Evolutionary conservation across 176 grass and related monocot genomes (phyloP).

Genomic region (Elaeis guineensis): DNA sequence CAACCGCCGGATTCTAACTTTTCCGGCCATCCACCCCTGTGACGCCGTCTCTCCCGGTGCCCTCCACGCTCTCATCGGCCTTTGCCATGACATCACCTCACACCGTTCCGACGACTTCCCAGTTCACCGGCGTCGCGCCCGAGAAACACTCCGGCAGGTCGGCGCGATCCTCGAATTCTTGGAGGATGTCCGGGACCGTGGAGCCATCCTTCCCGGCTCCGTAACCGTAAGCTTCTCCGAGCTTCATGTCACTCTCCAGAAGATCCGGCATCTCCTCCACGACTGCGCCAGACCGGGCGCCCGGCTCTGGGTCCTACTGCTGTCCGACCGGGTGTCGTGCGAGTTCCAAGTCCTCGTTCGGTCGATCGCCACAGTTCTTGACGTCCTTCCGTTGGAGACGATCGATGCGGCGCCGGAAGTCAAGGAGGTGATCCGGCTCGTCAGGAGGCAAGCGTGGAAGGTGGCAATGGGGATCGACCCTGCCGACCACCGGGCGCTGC

Average conservation of each 20-base stretch:
- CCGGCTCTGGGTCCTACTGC: conserved; percentile 58
- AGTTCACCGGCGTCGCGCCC: conserved; percentile 35
- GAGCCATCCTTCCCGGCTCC: conserved; percentile 14
- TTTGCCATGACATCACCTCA: conserved; percentile 35
- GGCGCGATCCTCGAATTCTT: conserved; percentile 49
- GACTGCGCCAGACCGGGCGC: conserved; percentile 48
- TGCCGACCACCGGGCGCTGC: conserved; percentile 24
- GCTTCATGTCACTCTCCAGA: conserved; percentile 81
- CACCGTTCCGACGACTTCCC: conserved; percentile 24
- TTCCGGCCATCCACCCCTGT: conserved; percentile 48
- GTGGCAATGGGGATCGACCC: conserved; percentile 22
- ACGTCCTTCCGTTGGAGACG: conserved; percentile 33
- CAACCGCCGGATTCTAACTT: conserved; percentile 26
- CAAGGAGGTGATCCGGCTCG: conserved; percentile 48
- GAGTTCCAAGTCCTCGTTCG: conserved; percentile 50
- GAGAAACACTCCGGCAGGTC: conserved; percentile 35
- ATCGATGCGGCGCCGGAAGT: conserved; percentile 28
- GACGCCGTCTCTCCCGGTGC: conserved; percentile 41
- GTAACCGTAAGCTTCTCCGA: conserved; percentile 58
- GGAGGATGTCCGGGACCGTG: conserved; percentile 40
- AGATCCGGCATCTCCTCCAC: conserved; percentile 45
- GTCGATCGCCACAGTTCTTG: conserved; percentile 49
- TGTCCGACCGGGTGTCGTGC: conserved; percentile 29
- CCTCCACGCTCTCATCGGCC: conserved; percentile 42
- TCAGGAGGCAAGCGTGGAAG: conserved; percentile 46